Evolutionary conservation across 106 monocot species (phyloP), one percentile per base, ranked within the genome.

Genomic region (Alisma plantagoaquatica): DNA sequence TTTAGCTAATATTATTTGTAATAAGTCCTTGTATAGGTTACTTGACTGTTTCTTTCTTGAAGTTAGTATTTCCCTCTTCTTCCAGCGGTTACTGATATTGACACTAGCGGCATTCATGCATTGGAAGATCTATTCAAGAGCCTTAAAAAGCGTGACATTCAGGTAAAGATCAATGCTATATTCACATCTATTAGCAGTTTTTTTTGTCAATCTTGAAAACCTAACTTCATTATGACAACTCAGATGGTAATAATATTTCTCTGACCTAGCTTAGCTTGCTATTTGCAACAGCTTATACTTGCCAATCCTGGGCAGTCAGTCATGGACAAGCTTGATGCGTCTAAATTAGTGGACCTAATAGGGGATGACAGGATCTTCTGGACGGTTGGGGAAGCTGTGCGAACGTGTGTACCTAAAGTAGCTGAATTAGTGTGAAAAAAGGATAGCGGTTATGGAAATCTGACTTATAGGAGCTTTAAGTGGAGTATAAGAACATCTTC

Each of bases 11-110:
- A n/a, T n/a, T n/a, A n/a, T n/a, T n/a, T n/a, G n/a, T n/a, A n/a
- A n/a, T n/a, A n/a, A n/a, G n/a, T n/a, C n/a, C n/a, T n/a, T n/a
- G n/a, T n/a, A n/a, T n/a, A n/a, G n/a, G n/a, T n/a, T n/a, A n/a
- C n/a, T n/a, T n/a, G n/a, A n/a, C n/a, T n/a, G n/a, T n/a, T n/a
- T n/a, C n/a, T n/a, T n/a, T n/a, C n/a, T n/a, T n/a, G n/a, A n/a
- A n/a, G n/a, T n/a, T n/a, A n/a, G n/a, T n/a, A n/a, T n/a, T n/a
- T n/a, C n/a, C n/a, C n/a, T n/a, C n/a, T n/a, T 54, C 16, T 56
- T 70, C 31, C 77, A 87, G 86, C 86, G 10, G 86, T 87, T 12
- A 81, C 70, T 17, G 71, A 87, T 46, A 74, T 87, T 16, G 86
- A 87, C 51, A 87, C 81, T 0, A 80, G 86, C 18, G 86, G 86